Evolutionary conservation across 306 rosid species (phyloP).

Genomic region (Hylodesmum podocarpum): DNA sequence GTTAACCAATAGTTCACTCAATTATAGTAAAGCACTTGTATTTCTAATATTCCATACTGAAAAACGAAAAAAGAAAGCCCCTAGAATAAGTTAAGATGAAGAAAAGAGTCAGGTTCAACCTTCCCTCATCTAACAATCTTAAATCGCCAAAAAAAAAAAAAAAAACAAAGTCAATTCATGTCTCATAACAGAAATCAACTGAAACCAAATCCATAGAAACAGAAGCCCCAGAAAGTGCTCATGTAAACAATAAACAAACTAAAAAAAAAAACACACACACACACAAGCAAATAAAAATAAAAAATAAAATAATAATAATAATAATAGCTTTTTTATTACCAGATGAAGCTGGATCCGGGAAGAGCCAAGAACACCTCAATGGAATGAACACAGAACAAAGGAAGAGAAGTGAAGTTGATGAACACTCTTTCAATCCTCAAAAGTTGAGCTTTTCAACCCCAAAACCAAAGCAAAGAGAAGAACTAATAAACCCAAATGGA

Average conservation of each 20-base stretch:
- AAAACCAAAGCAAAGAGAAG: conserved; percentile 17
- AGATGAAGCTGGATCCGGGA: conserved; percentile 65
- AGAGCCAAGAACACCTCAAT: conserved; percentile 34
- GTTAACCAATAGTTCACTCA: neutral
- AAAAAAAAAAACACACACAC: conserved; percentile 25
- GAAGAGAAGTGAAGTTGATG: conserved; percentile 38
- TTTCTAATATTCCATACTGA: neutral
- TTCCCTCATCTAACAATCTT: conserved; percentile 23
- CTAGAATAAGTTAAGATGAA: conserved; percentile 34
- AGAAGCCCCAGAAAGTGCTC: conserved; percentile 38
- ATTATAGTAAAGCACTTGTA: conserved; percentile 13
- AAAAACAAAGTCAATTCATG: conserved; percentile 26
- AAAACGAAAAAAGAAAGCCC: neutral
- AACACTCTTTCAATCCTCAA: conserved; percentile 28
- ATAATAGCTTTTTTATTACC: conserved; percentile 45
- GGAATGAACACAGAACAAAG: conserved; percentile 35
- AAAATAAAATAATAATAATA: neutral
- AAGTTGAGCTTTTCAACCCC: conserved; percentile 38
- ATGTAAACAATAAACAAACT: conserved; percentile 3
- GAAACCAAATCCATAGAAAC: conserved; percentile 27
- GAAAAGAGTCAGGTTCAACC: conserved; percentile 33
- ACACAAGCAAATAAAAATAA: neutral
- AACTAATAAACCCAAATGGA: conserved; percentile 26
- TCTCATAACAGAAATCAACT: conserved; percentile 27
- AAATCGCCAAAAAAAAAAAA: conserved; percentile 17